Conservation (phyloP, 225 moss, liverwort and hornwort species). For the Sphagnum tenellum region DNA sequence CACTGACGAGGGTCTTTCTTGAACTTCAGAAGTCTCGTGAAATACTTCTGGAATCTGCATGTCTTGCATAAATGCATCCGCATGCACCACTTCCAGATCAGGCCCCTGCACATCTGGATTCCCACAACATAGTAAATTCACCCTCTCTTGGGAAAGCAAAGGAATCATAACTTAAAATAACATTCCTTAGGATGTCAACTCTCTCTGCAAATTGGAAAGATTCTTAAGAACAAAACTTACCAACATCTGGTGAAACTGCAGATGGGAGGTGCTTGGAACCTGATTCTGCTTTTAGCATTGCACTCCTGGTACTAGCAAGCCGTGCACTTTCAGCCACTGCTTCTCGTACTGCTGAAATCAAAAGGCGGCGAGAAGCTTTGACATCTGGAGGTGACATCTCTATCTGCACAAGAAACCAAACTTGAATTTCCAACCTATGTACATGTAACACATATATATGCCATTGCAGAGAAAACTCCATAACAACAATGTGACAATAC, state of each 20-base stretch:
- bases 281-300: slow-evolving; percentile 49
- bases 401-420: slow-evolving; percentile 25
- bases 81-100: slow-evolving; percentile 29
- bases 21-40: slow-evolving; percentile 1
- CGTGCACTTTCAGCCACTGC: slow-evolving; percentile 37
- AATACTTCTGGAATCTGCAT: not conserved
- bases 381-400: slow-evolving; percentile 61
- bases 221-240: slow-evolving; percentile 9
- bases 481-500: too few species aligned
- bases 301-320: slow-evolving; percentile 48
- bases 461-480: too few species aligned
- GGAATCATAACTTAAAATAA: too few species aligned
- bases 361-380: slow-evolving; percentile 59
- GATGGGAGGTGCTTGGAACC: slow-evolving; percentile 69
- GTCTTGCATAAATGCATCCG: slow-evolving; percentile 5
- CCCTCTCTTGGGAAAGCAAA: too few species aligned
- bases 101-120: slow-evolving; percentile 39
- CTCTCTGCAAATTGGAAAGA: not conserved
- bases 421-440: too few species aligned
- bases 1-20: slow-evolving; percentile 45
- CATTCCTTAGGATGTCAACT: too few species aligned
- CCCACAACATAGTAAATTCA: slow-evolving; percentile 14
- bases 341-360: slow-evolving; percentile 43
- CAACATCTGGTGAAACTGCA: slow-evolving; percentile 65
- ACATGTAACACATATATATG: too few species aligned